Base-by-base conservation (phyloP, 495 filamentous ascomycete genomes). In the Penicillium crystallinum region DNA sequence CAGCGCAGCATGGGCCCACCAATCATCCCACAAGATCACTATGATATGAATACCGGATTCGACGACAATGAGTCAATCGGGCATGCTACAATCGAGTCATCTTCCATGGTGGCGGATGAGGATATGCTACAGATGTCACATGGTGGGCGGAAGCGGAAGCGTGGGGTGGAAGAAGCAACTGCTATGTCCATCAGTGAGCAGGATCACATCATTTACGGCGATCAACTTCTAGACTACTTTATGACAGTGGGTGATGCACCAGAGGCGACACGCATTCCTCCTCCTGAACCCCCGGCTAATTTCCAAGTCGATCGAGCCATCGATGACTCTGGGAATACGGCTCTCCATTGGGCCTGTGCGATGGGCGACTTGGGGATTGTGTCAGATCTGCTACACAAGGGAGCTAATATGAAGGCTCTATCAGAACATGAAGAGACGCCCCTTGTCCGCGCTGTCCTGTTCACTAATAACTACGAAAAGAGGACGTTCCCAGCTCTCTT, bases 281-380 rank as follows among this genome's bases (percentile, higher is more conserved):
- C 86, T 19, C 90, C 91, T 6, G 77, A 84, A 36, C 90, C 92
- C 7, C 93, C 93, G 0, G 67, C 79, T 14, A 83, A 89, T 58
- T 95, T 93, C 64, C 82, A 95, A 54, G 83, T 95, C 12, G 85
- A 97, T 70, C 87, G 89, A 63, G 72, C 83, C 23, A 96, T 98
- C 58, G 93, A 98, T 60, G 84, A 88, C 17, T 89, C 92, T 43
- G 81, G 82, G 4, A 90, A 97, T 59, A 92, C 88, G 2, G 90
- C 91, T 3, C 77, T 98, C 50, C 93, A 98, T 64, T 98, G 93
- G 93, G 93, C 90, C 15, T 87, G 89, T 52, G 87, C 93, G n/a
- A 97, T 98, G 93, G 93, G 92, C 35, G 93, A 98, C 61, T 72
- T 97, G 15, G 87, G 90, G 23, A 88, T 97, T 27, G 89, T 97